Conservation (phyloP, 331 rosid species). For the Acacia pycnantha region DNA sequence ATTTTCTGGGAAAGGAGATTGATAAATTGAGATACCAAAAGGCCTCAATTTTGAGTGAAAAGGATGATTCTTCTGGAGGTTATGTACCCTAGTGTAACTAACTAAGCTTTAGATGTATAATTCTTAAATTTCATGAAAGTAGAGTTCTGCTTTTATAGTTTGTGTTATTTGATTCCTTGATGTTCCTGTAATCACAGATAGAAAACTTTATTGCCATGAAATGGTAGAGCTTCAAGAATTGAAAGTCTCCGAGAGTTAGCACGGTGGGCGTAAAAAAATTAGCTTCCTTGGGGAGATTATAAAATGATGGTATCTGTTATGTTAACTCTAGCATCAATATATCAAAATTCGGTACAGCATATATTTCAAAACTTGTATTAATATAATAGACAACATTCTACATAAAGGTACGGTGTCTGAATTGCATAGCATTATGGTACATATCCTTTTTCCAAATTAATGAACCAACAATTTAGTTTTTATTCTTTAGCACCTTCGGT, state of each 20-base stretch:
- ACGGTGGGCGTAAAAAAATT: not conserved
- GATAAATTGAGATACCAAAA: slow-evolving; percentile 68
- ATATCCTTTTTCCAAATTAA: not conserved
- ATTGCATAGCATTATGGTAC: not conserved
- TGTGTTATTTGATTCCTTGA: not conserved
- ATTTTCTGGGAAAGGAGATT: slow-evolving; percentile 85
- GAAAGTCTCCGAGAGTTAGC: not conserved
- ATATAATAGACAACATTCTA: not conserved
- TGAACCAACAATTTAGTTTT: not conserved
- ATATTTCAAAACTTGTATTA: not conserved
- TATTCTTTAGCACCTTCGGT: not conserved
- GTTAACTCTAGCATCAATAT: not conserved
- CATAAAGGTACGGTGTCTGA: not conserved
- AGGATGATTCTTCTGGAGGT: slow-evolving; percentile 45
- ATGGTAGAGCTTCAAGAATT: not conserved
- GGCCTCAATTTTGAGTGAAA: slow-evolving; percentile 62
- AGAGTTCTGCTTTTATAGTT: slow-evolving; percentile 1
- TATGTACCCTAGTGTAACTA: not conserved
- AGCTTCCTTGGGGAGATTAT: not conserved
- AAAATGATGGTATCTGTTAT: not conserved
- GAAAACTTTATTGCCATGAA: not conserved
- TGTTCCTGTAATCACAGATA: not conserved
- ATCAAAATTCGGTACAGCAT: not conserved
- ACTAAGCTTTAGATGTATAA: not conserved
- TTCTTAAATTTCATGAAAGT: not conserved